Evolutionary conservation across 2,329 filamentous ascomycete species (phyloP), one percentile per base, ranked within the genome.

Genomic region (Aureobasidium namibiae): DNA sequence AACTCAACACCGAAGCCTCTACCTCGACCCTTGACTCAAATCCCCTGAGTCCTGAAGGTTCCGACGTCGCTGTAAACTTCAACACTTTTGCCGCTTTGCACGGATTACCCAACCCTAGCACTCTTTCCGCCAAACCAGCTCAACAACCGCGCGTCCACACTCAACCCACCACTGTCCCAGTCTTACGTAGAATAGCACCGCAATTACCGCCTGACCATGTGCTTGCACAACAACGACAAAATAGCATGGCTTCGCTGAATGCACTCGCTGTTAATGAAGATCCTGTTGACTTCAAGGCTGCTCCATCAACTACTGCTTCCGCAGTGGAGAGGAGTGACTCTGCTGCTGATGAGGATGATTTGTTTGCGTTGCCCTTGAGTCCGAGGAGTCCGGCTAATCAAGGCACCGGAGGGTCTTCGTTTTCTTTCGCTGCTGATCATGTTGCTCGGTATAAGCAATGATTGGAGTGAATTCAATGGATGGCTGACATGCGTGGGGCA

Each of bases 351-450:
- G 87, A 90, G 64, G 90, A 95, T 61, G 92, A 89, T 41, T 78
- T 96, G 2, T 96, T 96, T 69, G 91, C 90, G 0, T 80, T 95
- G 56, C 90, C 90, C 1, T 84, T 96, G 75, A 92, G 89, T 67
- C 91, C 91, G 1, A 80, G 91, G 53, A 92, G 89, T 67, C 91
- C 91, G 0, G 90, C 95, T 65, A 90, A 94, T 78, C 42, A 38
- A 39, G 23, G 39, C 0, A 5, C 14, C 1, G 33, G 54, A 29
- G 42, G 23, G 11, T 46, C 54, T 29, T 41, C 54, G 29, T 57
- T 57, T 39, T 57, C 54, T 1, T 57, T 57, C 31, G 54, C 24
- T 24, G 23, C 16, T 10, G 42, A 44, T 21, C 42, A 57, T n/a
- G 41, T 42, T 23, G 41, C 41, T 29, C 48, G 39, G 24, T 57